A percentile compares a stretch with the other conserved stretches of the same genome.
These are phyloP conservation scores for Sutorius australiensis DNA, from an alignment of 768 basidiomycete genomes.

Conservation along the genomic window DNA sequence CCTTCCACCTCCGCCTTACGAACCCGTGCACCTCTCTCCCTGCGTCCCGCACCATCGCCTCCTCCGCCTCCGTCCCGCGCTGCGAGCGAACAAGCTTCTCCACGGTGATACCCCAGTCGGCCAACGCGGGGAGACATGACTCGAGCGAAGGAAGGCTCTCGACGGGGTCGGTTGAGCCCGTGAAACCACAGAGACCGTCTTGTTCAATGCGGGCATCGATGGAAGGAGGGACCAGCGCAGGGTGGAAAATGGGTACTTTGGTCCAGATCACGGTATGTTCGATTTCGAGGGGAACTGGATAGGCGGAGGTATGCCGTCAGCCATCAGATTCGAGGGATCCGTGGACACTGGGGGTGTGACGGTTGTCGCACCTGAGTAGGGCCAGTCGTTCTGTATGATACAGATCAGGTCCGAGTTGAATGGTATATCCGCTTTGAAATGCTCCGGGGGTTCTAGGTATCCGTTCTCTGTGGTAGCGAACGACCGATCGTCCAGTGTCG, in stretches of 20 bases:
- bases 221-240: slow-evolving; percentile 46
- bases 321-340: background rate
- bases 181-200: slow-evolving; percentile 83
- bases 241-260: slow-evolving; percentile 65
- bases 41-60: slow-evolving; percentile 44
- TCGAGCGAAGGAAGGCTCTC: slow-evolving; percentile 59
- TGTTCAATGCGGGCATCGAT: slow-evolving; percentile 59
- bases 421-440: slow-evolving; percentile 65
- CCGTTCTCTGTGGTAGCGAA: slow-evolving; percentile 16
- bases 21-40: slow-evolving; percentile 60
- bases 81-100: slow-evolving; percentile 55
- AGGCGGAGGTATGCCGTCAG: background rate
- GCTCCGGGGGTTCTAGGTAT: slow-evolving; percentile 36
- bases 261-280: slow-evolving; percentile 81
- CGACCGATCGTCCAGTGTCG: slow-evolving; percentile 40
- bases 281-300: slow-evolving; percentile 60
- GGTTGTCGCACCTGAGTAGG: slow-evolving; percentile 63
- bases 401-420: slow-evolving; percentile 48
- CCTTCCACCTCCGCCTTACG: slow-evolving; percentile 63
- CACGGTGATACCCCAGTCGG: slow-evolving; percentile 68
- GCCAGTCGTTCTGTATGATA: slow-evolving; percentile 84
- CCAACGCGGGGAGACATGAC: slow-evolving; percentile 55
- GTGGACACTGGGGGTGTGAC: background rate
- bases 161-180: slow-evolving; percentile 51
- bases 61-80: slow-evolving; percentile 51